Base-by-base conservation (phyloP, 2,329 filamentous ascomycete species). In the Ceratocystis alfenasii region DNA sequence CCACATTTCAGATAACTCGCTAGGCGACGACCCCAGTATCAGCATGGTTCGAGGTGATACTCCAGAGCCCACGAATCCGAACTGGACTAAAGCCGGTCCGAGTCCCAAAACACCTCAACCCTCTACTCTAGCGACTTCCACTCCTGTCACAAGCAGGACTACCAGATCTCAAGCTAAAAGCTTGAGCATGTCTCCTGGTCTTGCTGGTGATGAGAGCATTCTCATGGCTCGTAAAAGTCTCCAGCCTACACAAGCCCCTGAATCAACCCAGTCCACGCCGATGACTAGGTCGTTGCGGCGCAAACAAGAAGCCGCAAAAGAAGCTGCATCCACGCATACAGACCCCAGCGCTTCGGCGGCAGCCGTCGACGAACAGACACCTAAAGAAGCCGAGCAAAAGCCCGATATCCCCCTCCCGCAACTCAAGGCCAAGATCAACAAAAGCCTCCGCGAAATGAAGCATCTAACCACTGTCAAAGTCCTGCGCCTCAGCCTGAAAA, bases 381-480 rank as follows among this genome's bases (percentile, higher is more conserved):
- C 55, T 17, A 3, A 45, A n/a, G 41, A 64, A 12, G 68, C 71
- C 60, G 71, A 73, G 53, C 71, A 73, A 59, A 71, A 70, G 30
- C 36, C 57, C 10, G 59, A 66, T n/a, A 60, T 63, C n/a, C n/a
- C 62, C 1, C 41, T 72, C 73, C 50, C 53, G 22, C 71, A 73
- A 0, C 72, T 80, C 45, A 82, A 80, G 70, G 68, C 76, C 1
- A 77, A 80, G 62, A 75, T 85, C 12, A 71, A 74, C 45, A 78
- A 76, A 67, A 75, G 75, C 61, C 74, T 83, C 1, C 78, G 78
- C 10, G 75, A 75, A n/a, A 76, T 85, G 50, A 78, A 79, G 2
- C 82, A 84, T 67, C 83, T 77, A 69, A 75, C 81, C 50, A 70
- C 79, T 1, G 77, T 87, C 17, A 80, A 80, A 69, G 73, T 75